Conservation (phyloP, 2,329 filamentous ascomycete genomes). For the Aureobasidium sp. region DNA sequence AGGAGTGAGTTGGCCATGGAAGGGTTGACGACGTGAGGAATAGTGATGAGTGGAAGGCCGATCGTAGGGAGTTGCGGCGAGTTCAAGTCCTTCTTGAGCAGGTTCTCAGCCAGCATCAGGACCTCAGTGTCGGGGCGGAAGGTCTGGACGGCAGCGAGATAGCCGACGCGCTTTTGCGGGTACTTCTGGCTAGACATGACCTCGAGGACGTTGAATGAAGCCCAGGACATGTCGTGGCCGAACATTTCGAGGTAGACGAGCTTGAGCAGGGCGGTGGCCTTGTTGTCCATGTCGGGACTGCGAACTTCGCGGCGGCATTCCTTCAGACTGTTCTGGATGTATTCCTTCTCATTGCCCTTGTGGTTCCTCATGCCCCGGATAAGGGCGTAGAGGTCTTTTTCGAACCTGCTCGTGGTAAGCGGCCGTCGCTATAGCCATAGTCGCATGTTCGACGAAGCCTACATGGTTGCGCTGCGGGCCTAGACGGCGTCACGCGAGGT, state of each 20-base stretch:
- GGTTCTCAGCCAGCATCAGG: conserved; percentile 91
- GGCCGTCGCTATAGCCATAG: neutral
- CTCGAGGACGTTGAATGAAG: conserved; percentile 94
- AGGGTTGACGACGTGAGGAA: conserved; percentile 92
- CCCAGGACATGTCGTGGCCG: conserved; percentile 99
- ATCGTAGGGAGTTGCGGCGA: conserved; percentile 67
- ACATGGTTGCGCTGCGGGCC: conserved; percentile 6
- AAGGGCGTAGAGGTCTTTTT: conserved; percentile 98
- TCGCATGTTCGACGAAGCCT: neutral
- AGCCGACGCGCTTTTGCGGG: conserved; percentile 89
- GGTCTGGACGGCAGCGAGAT: conserved; percentile 90
- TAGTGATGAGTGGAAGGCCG: conserved; percentile 73
- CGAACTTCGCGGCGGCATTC: conserved; percentile 93
- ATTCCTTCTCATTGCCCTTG: conserved; percentile 90
- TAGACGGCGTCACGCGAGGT: neutral
- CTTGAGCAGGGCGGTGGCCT: conserved; percentile 91
- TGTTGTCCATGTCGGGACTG: conserved; percentile 92
- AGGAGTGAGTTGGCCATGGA: conserved; percentile 86
- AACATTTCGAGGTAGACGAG: conserved; percentile 98
- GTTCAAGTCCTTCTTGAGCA: conserved; percentile 88
- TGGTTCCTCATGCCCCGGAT: conserved; percentile 92
- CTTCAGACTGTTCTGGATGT: conserved; percentile 85
- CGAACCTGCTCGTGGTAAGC: conserved; percentile 60
- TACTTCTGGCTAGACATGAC: conserved; percentile 98
- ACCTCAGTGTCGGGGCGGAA: conserved; percentile 95